Evolutionary conservation across 1,284 basidiomycete genomes (phyloP).

Genomic region (Fomitopsis betulina): DNA sequence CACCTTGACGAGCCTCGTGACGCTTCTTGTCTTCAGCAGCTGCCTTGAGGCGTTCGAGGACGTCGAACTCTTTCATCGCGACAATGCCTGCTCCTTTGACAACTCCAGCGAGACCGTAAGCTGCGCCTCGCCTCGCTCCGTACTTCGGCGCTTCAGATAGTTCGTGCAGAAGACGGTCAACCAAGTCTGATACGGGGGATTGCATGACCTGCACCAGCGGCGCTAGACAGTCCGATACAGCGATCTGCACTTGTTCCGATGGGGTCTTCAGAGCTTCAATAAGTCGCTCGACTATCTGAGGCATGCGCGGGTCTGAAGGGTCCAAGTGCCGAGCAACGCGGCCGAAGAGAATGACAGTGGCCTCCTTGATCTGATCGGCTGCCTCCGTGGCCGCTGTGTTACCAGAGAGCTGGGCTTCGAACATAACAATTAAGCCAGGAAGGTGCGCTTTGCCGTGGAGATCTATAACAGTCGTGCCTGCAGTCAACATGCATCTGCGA

Average conservation of each 20-base stretch:
- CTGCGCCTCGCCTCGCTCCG: conserved; percentile 88
- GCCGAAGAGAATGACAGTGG: conserved; percentile 93
- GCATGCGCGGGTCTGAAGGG: conserved; percentile 71
- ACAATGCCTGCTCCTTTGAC: conserved; percentile 88
- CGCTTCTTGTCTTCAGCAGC: conserved; percentile 90
- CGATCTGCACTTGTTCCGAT: conserved; percentile 94
- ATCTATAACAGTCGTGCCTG: conserved; percentile 84
- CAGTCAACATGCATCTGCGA: conserved; percentile 82
- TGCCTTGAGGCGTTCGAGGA: conserved; percentile 71
- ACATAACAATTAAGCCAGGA: conserved; percentile 76
- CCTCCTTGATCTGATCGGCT: conserved; percentile 89
- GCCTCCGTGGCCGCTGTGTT: conserved; percentile 63
- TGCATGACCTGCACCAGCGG: conserved; percentile 80
- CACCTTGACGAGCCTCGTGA: conserved; percentile 87
- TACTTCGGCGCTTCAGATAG: conserved; percentile 83
- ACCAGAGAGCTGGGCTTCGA: conserved; percentile 78
- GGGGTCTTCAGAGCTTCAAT: conserved; percentile 93
- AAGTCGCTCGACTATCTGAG: conserved; percentile 85
- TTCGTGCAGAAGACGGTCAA: conserved; percentile 76
- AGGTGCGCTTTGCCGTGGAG: conserved; percentile 75
- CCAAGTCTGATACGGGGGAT: conserved; percentile 60
- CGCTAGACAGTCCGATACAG: conserved; percentile 92
- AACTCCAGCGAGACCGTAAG: conserved; percentile 93
- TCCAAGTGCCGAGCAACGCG: conserved; percentile 89
- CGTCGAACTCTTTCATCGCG: conserved; percentile 80